Conservation (phyloP, 2,329 filamentous ascomycete species). For the Ambrosiella xylebori region DNA sequence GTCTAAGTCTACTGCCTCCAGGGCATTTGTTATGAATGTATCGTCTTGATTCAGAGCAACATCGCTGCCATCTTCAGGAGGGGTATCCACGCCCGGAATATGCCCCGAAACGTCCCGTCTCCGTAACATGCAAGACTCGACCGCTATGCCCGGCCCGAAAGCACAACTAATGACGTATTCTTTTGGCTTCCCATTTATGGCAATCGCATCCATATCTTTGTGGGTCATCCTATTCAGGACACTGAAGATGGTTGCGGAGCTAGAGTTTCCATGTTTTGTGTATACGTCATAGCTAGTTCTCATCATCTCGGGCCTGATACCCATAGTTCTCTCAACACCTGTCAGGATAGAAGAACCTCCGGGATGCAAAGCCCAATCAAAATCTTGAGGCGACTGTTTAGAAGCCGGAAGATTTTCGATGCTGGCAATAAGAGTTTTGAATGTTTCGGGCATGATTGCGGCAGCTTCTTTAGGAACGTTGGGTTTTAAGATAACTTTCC, state of each 20-base stretch:
- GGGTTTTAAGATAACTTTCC: constrained; percentile 49
- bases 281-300: constrained; percentile 54
- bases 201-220: constrained; percentile 41
- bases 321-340: constrained; percentile 41
- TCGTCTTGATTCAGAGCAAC: constrained; percentile 21
- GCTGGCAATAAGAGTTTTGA: constrained; percentile 30
- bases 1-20: constrained; percentile 17
- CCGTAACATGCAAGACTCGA: constrained; percentile 52
- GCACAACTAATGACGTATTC: constrained; percentile 50
- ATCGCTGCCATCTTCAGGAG: constrained; percentile 38
- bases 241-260: constrained; percentile 51
- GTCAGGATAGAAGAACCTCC: constrained; percentile 50
- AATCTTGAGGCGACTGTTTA: constrained; percentile 34
- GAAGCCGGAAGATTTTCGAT: constrained; percentile 25
- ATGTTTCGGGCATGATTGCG: constrained; percentile 33
- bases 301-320: constrained; percentile 44
- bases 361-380: constrained; percentile 60
- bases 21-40: constrained; percentile 15
- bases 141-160: constrained; percentile 51
- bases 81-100: constrained; percentile 28
- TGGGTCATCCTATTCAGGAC: constrained; percentile 44
- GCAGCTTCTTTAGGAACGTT: constrained; percentile 41
- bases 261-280: constrained; percentile 50
- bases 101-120: constrained; percentile 21
- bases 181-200: constrained; percentile 29